These are phyloP conservation scores for Dioszegia hungarica DNA, from an alignment of 768 basidiomycete species.

Conservation along the genomic window DNA sequence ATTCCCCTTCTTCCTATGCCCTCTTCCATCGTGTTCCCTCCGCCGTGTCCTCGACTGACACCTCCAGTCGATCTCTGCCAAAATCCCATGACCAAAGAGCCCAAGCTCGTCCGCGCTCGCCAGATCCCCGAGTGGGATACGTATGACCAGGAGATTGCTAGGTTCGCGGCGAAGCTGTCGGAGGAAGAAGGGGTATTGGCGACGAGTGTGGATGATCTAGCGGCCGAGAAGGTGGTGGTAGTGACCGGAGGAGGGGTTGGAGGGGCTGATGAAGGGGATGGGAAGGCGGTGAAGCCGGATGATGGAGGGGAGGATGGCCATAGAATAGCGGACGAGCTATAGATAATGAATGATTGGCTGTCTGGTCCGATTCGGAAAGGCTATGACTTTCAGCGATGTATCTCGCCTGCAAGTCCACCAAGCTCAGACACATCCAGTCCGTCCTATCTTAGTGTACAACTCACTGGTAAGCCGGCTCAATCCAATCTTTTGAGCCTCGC, in stretches of 20 bases:
- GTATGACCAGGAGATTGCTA: conserved; percentile 85
- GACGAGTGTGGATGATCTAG: conserved; percentile 38
- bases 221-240: conserved; percentile 7
- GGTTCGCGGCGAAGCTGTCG: conserved; percentile 59
- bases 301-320: neutral
- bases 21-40: too few species aligned
- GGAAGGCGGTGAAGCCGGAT: neutral
- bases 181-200: conserved; percentile 21
- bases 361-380: too few species aligned
- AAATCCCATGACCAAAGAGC: conserved; percentile 96
- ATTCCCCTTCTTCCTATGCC: too few species aligned
- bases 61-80: conserved; percentile 84
- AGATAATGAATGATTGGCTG: neutral
- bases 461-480: too few species aligned
- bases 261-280: neutral
- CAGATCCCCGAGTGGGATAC: conserved; percentile 97
- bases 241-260: neutral
- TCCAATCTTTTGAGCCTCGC: too few species aligned
- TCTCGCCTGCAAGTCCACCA: too few species aligned
- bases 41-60: conserved; percentile 5
- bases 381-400: too few species aligned
- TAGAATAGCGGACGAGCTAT: conserved; percentile 8
- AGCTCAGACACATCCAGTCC: too few species aligned
- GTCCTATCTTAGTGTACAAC: too few species aligned
- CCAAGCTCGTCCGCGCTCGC: conserved; percentile 84